phyloP scores from a whole-genome alignment of 1,139 yeast species.

The Zhuliangozyma parablackwelliae region DNA sequence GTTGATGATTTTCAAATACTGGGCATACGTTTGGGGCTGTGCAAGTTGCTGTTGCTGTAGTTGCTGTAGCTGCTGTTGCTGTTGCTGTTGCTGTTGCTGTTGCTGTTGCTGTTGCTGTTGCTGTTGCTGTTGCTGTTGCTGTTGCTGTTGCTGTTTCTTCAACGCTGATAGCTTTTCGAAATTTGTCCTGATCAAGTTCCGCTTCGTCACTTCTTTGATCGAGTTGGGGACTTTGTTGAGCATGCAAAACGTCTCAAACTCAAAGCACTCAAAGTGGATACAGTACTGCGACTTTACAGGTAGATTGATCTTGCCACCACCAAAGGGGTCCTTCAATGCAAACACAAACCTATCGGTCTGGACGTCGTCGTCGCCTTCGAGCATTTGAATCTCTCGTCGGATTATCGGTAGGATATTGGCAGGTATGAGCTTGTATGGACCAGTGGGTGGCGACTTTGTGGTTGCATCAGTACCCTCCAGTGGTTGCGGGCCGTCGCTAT shows the following conservation, averaged over 20 bases:
- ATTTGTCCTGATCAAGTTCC: constrained; percentile 24
- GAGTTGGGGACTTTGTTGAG: constrained; percentile 35
- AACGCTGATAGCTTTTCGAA: constrained; percentile 14
- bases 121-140: too few relatives aligned
- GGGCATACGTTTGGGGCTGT: constrained; percentile 2
- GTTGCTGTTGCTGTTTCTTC: constrained; percentile 8
- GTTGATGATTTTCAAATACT: constrained; percentile 7
- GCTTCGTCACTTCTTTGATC: constrained; percentile 21
- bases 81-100: too few relatives aligned
- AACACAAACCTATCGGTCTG: constrained; percentile 27
- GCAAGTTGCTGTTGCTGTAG: neutral
- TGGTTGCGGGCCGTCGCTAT: neutral
- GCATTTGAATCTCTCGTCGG: constrained; percentile 17
- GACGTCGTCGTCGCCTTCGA: constrained; percentile 18
- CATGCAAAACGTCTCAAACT: constrained; percentile 39
- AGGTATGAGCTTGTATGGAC: constrained; percentile 22
- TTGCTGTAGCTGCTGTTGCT: neutral
- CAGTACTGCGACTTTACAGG: constrained; percentile 40
- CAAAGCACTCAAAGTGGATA: constrained; percentile 45
- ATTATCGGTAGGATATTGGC: constrained; percentile 20
- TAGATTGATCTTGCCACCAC: constrained; percentile 33
- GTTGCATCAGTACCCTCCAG: neutral
- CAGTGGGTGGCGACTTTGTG: neutral
- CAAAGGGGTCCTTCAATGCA: constrained; percentile 28
- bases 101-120: too few relatives aligned